Conservation (phyloP, 2,329 filamentous ascomycete genomes). For the Xylariaceae sp. region DNA sequence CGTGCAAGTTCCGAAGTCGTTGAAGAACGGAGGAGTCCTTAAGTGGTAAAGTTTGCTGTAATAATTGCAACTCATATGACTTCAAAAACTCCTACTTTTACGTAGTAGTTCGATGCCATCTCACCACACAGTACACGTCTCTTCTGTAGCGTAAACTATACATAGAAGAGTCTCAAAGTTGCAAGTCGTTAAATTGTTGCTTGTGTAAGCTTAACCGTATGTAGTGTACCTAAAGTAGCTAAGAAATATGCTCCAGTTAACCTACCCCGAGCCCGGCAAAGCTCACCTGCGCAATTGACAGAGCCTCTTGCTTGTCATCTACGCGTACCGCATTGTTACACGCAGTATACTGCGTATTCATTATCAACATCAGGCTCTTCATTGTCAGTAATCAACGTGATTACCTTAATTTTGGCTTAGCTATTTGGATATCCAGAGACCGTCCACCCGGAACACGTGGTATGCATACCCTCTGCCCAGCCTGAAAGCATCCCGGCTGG, state of each 20-base stretch:
- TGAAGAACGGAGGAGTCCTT: no score
- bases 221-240: no score
- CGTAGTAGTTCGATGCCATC: no score
- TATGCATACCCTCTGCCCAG: not conserved
- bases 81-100: no score
- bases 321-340: no score
- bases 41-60: no score
- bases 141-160: not conserved
- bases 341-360: not conserved
- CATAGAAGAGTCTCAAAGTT: not conserved
- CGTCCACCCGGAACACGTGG: not conserved
- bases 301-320: not conserved
- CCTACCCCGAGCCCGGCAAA: not conserved
- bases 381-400: not conserved
- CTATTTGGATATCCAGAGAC: not conserved
- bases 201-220: no score
- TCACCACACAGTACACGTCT: no score
- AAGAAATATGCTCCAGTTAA: no score
- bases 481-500: not conserved
- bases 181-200: not conserved
- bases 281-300: not conserved
- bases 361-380: not conserved
- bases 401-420: not conserved
- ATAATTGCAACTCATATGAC: no score
- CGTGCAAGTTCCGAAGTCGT: no score